Evolutionary conservation across 345 rosid species (phyloP).

Genomic region (Eucalyptus camaldulensis): DNA sequence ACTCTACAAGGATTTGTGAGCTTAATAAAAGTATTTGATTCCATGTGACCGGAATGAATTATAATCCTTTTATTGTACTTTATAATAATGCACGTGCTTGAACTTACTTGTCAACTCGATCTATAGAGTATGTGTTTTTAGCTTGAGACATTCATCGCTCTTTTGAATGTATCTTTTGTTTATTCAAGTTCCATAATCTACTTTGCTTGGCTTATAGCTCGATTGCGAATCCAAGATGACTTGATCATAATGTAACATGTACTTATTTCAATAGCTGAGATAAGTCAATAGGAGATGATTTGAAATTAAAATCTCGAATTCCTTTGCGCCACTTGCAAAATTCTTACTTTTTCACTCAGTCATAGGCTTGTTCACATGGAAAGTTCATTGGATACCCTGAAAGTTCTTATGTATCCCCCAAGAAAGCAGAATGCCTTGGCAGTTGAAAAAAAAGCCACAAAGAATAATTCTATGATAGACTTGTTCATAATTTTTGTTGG

Average conservation of each 20-base stretch:
- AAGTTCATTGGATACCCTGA: neutral
- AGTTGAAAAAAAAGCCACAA: neutral
- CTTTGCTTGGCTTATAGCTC: neutral
- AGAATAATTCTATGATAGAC: neutral
- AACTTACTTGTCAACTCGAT: neutral
- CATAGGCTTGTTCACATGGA: neutral
- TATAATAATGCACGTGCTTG: neutral
- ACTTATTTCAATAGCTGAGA: neutral
- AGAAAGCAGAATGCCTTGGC: neutral
- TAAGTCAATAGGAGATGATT: neutral
- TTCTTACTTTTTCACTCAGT: neutral
- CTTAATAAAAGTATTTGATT: neutral
- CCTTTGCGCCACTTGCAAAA: neutral
- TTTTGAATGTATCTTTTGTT: neutral
- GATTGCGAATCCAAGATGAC: neutral
- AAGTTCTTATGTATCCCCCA: neutral
- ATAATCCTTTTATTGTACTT: neutral
- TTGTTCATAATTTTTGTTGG: neutral
- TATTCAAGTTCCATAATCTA: neutral
- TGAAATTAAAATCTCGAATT: neutral
- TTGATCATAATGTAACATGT: neutral
- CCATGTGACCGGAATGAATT: neutral
- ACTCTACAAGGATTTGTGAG: neutral
- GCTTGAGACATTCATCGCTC: fast-evolving
- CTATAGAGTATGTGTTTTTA: neutral